These are phyloP conservation scores for Boletus sp. DNA, from an alignment of 768 basidiomycete species.

Conservation along the genomic window DNA sequence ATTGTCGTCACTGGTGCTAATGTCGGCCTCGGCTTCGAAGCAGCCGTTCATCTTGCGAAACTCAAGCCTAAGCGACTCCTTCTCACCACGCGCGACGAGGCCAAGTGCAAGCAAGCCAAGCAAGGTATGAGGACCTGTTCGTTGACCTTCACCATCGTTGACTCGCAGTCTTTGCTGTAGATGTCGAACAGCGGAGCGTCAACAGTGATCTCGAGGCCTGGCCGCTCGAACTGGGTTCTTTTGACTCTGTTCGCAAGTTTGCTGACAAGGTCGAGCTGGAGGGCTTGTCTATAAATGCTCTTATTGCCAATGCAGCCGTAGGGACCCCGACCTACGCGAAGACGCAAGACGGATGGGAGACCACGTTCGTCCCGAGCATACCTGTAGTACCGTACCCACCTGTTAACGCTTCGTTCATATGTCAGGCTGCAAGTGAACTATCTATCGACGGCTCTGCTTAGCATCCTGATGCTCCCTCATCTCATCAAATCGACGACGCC, in stretches of 20 bases:
- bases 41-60: conserved; percentile 26
- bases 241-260: conserved; percentile 35
- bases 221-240: conserved; percentile 34
- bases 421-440: conserved; percentile 37
- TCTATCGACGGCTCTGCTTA: conserved; percentile 35
- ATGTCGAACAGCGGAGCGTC: conserved; percentile 15
- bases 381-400: background rate
- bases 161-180: conserved; percentile 7
- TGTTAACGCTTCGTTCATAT: background rate
- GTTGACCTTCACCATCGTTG: background rate
- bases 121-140: conserved; percentile 12
- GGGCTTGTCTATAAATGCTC: conserved; percentile 24
- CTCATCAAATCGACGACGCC: conserved; percentile 30
- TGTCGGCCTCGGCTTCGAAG: conserved; percentile 32
- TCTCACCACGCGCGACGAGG: conserved; percentile 26
- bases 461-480: conserved; percentile 35
- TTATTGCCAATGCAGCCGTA: conserved; percentile 34
- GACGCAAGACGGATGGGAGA: conserved; percentile 39
- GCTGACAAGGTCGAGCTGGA: conserved; percentile 29
- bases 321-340: conserved; percentile 12
- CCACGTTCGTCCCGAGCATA: conserved; percentile 25
- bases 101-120: conserved; percentile 18
- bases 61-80: conserved; percentile 25
- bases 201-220: conserved; percentile 25
- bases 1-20: conserved; percentile 27